Evolutionary conservation across 164 flowering plant species (phyloP), one percentile per base, ranked within the genome.

Genomic region (Kalanchoe fedtschenkoi): DNA sequence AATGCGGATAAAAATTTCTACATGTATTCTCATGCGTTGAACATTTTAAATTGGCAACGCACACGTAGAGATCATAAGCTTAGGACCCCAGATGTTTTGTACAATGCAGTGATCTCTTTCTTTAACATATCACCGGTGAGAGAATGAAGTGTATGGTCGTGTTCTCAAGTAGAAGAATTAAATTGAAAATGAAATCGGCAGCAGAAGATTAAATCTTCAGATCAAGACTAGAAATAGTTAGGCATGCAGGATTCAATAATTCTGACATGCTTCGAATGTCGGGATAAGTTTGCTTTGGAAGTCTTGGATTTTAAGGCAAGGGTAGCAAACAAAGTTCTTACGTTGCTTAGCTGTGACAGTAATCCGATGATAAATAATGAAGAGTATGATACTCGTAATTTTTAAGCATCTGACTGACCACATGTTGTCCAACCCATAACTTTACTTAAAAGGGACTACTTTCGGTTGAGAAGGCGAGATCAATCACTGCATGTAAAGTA

Each of bases 21-120:
- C n/a, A n/a, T n/a, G n/a, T n/a, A n/a, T n/a, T n/a, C n/a, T n/a
- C n/a, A n/a, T n/a, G n/a, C n/a, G n/a, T n/a, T n/a, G n/a, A n/a
- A n/a, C n/a, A n/a, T n/a, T n/a, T n/a, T n/a, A n/a, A n/a, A n/a
- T n/a, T n/a, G n/a, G n/a, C n/a, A n/a, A n/a, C n/a, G n/a, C n/a
- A n/a, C n/a, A n/a, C n/a, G n/a, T n/a, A n/a, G n/a, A n/a, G n/a
- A n/a, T n/a, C n/a, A n/a, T n/a, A n/a, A n/a, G n/a, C n/a, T n/a
- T n/a, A n/a, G n/a, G n/a, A n/a, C n/a, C n/a, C n/a, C n/a, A 51
- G 56, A 51, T 28, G 26, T 51, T 26, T 30, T 51, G 56, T 51
- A 51, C 56, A 26, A 51, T 51, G 33, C 56, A 16, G 32, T 51
- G 16, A 51, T 51, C 26, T 51, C 56, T 13, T 51, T 51, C 56